Conservation (phyloP, 768 basidiomycete genomes). For the Grammothele lineata region DNA sequence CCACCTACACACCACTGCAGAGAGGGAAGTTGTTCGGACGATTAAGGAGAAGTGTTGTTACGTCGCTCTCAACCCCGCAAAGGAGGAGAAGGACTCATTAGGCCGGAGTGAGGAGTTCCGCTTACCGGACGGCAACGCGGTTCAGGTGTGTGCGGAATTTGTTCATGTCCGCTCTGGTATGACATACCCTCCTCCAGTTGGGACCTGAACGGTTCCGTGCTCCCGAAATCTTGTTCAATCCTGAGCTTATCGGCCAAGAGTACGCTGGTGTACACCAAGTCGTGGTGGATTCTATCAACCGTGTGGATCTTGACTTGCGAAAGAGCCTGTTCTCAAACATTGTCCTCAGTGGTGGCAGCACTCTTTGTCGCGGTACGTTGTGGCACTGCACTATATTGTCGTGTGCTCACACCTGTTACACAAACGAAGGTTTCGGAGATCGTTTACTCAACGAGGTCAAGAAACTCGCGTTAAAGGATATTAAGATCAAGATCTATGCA, state of each 20-base stretch:
- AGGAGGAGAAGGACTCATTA: slow-evolving; percentile 89
- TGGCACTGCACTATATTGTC: background rate
- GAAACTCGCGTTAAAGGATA: slow-evolving; percentile 90
- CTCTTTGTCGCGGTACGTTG: slow-evolving; percentile 80
- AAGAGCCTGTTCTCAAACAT: slow-evolving; percentile 96
- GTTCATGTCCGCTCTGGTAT: too few relatives aligned
- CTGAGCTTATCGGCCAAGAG: slow-evolving; percentile 93
- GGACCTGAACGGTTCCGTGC: slow-evolving; percentile 94
- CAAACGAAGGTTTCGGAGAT: slow-evolving; percentile 85
- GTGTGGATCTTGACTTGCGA: slow-evolving; percentile 93
- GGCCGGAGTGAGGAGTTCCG: slow-evolving; percentile 84
- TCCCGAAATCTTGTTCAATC: slow-evolving; percentile 96
- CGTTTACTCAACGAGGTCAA: slow-evolving; percentile 95
- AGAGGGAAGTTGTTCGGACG: slow-evolving; percentile 92
- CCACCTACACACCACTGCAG: slow-evolving; percentile 93
- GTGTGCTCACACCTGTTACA: slow-evolving; percentile 19
- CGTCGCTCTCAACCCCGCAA: slow-evolving; percentile 84
- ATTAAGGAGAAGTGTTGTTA: slow-evolving; percentile 99
- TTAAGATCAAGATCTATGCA: slow-evolving; percentile 98
- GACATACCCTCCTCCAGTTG: slow-evolving; percentile 48
- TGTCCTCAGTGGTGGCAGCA: slow-evolving; percentile 94
- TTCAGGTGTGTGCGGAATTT: slow-evolving; percentile 62
- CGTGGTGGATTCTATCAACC: slow-evolving; percentile 95
- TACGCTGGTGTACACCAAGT: slow-evolving; percentile 98
- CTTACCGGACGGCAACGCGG: slow-evolving; percentile 90